Conservation (phyloP, 73 alveolate genomes). For the Tetrahymena borealis region DNA sequence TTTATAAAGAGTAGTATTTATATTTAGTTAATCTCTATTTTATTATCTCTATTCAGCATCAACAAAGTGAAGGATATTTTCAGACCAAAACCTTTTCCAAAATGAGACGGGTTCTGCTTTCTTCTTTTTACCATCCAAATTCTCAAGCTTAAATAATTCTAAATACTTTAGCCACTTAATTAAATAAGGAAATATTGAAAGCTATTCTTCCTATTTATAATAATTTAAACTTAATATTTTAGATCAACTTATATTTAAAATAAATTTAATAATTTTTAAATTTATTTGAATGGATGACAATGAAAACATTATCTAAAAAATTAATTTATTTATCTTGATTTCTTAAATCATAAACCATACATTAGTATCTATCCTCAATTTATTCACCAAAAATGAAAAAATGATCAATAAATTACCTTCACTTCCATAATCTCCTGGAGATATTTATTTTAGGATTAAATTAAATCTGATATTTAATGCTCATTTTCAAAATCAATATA, state of each 20-base stretch:
- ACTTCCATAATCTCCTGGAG: not conserved
- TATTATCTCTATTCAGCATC: not conserved
- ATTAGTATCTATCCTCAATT: no score
- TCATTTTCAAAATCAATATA: not conserved
- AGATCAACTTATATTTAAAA: not conserved
- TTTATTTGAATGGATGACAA: no score
- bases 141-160: not conserved
- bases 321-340: no score
- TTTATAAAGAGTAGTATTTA: not conserved
- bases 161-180: not conserved
- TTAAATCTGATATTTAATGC: not conserved
- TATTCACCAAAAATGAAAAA: no score
- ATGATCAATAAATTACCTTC: not conserved
- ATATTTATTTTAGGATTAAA: not conserved
- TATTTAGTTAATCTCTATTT: not conserved
- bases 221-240: not conserved
- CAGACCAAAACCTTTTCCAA: not conserved
- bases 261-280: not conserved
- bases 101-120: not conserved
- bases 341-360: no score
- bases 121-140: not conserved
- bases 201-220: not conserved
- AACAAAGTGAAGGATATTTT: not conserved
- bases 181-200: not conserved
- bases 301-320: no score